Conservation (phyloP, 331 rosid genomes). For the Arachis monticola region DNA sequence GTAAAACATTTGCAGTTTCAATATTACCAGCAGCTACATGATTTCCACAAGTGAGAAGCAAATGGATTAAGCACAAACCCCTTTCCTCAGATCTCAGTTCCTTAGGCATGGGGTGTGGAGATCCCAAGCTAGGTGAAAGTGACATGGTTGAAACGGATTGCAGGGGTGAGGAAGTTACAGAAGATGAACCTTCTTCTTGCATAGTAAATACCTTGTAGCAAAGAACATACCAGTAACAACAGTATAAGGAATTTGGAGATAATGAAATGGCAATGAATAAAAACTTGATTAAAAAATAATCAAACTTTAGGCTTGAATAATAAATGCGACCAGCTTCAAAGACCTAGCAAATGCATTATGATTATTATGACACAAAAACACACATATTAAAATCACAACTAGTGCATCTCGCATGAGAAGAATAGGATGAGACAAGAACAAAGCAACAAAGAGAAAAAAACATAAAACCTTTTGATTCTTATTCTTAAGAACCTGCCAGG, state of each 20-base stretch:
- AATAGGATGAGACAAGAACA: conserved; percentile 16
- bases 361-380: conserved; percentile 16
- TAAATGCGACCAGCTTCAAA: conserved; percentile 8
- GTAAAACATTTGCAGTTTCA: conserved; percentile 73
- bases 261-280: conserved; percentile 19
- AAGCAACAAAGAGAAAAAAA: conserved; percentile 9
- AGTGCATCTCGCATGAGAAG: too few relatives aligned
- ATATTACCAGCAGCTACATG: conserved; percentile 74
- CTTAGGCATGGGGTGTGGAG: conserved; percentile 70
- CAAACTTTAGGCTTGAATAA: conserved; percentile 13
- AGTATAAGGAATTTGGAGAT: conserved; percentile 35
- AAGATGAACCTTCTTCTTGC: conserved; percentile 78
- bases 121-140: conserved; percentile 68
- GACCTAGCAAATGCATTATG: background rate
- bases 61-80: conserved; percentile 79
- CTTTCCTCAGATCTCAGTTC: conserved; percentile 80
- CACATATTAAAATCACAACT: conserved; percentile 31
- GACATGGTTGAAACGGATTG: conserved; percentile 74
- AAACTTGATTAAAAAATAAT: conserved; percentile 3
- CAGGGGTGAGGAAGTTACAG: conserved; percentile 64
- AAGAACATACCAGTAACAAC: conserved; percentile 26
- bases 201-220: conserved; percentile 52
- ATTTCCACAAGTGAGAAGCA: conserved; percentile 79
- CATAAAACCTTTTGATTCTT: conserved; percentile 12
- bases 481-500: conserved; percentile 9